Evolutionary conservation across 192 early-diverging fungal genomes (phyloP).

Genomic region (Piromyces sp.): DNA sequence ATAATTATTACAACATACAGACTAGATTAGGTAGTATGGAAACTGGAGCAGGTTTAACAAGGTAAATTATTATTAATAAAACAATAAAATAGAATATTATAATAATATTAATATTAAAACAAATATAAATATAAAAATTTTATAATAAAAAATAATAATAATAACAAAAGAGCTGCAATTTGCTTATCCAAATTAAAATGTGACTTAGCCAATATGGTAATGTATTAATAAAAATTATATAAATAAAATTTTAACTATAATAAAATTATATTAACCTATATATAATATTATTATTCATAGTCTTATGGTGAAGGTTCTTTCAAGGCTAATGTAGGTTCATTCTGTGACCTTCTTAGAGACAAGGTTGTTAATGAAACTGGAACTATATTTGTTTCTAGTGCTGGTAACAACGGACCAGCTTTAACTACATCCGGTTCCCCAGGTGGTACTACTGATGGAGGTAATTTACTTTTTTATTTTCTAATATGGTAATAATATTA

Average conservation of each 20-base stretch:
- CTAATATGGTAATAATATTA: too few species aligned
- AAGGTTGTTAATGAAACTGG: conserved; percentile 71
- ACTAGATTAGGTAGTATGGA: conserved; percentile 46
- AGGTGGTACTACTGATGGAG: conserved; percentile 47
- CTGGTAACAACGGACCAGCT: conserved; percentile 85
- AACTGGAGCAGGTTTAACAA: conserved; percentile 60
- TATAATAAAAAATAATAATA: too few species aligned
- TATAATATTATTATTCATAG: background rate
- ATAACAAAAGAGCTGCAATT: background rate
- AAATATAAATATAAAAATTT: too few species aligned
- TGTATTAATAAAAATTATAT: conserved; percentile 27
- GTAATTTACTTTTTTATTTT: too few species aligned
- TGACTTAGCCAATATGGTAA: background rate
- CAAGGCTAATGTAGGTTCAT: conserved; percentile 56
- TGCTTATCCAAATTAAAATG: background rate
- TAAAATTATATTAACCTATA: too few species aligned
- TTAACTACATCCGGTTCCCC: conserved; percentile 71
- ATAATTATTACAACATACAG: background rate
- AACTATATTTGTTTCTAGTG: conserved; percentile 70
- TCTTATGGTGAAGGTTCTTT: conserved; percentile 64
- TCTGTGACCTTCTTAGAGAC: conserved; percentile 57
- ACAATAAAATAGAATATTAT: too few species aligned
- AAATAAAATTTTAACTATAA: conserved; percentile 12
- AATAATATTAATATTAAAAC: too few species aligned
- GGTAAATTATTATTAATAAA: conserved; percentile 28